Evolutionary conservation across 495 filamentous ascomycete species (phyloP), one percentile per base, ranked within the genome.

Genomic region (Aspergillus coremiiformis): DNA sequence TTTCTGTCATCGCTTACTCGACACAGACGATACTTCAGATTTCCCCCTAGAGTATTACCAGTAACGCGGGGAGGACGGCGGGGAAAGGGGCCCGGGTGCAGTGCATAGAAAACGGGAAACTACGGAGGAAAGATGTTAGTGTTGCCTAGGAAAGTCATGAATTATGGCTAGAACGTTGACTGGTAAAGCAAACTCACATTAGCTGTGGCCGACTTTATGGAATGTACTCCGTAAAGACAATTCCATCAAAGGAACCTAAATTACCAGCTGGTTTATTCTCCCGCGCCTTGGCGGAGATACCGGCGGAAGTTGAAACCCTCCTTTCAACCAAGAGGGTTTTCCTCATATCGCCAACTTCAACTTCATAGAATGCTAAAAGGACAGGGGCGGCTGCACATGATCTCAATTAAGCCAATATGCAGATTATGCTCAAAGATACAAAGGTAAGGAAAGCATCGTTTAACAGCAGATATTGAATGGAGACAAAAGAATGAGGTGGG

Each of bases 1-100:
- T 63, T 49, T 66, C 63, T 49, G 63, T 57, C 61, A 66, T 66
- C 45, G 47, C 51, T 55, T 20, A 27, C 43, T 51, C 39, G 37
- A 44, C 41, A 49, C 39, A 39, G 45, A 32, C 17, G 41, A 20
- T 15, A 29, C 44, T 37, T 50, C 45, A 48, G 37, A 37, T 37
- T 39, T 23, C 7, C 37, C 37, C 3, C n/a, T n/a, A n/a, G 5
- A 41, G 17, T 41, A 17, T 19, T 20, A 5, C 29, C 27, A 39
- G 20, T 48, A 29, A 21, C 30, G 27, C 20, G 19, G 46, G 11
- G 46, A 0, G n/a, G n/a, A n/a, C n/a, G n/a, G 20, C 15, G 30
- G 30, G 22, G 24, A 27, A 41, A 35, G 32, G n/a, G 20, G 47
- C 47, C n/a, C n/a, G n/a, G n/a, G n/a, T n/a, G n/a, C n/a, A n/a